These are phyloP conservation scores for Gonapodya sp. DNA, from an alignment of 192 early-diverging fungal species.

Conservation along the genomic window DNA sequence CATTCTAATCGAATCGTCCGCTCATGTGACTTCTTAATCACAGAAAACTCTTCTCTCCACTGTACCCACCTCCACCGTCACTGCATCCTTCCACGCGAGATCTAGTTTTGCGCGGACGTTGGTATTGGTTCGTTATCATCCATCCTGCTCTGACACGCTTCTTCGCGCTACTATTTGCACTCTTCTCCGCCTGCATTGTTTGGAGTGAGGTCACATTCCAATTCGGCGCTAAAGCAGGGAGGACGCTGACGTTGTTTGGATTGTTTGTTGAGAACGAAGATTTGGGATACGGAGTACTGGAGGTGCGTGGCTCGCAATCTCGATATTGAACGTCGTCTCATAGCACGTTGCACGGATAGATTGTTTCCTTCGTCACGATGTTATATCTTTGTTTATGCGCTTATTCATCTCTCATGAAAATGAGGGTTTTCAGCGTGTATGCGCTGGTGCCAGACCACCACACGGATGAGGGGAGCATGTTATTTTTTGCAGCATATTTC, in stretches of 20 bases:
- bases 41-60: constrained; percentile 15
- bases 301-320: not conserved
- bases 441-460: constrained; percentile 85
- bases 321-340: not conserved
- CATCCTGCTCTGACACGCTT: constrained; percentile 50
- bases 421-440: constrained; percentile 83
- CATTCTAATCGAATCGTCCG: constrained; percentile 23
- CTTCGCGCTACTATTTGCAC: constrained; percentile 45
- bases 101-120: constrained; percentile 29
- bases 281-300: constrained; percentile 10
- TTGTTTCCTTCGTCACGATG: constrained; percentile 63
- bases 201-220: constrained; percentile 96
- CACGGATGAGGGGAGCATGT: constrained; percentile 79
- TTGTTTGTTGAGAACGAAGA: constrained; percentile 23
- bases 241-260: constrained; percentile 61
- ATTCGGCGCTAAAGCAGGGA: constrained; percentile 22
- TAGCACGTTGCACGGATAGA: constrained; percentile 21
- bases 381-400: constrained; percentile 89
- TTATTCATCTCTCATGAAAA: constrained; percentile 81
- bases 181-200: constrained; percentile 60
- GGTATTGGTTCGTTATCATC: constrained; percentile 79
- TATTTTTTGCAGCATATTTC: constrained; percentile 89
- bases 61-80: not conserved
- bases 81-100: not conserved
- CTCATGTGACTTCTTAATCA: constrained; percentile 14